Evolutionary conservation across 108 stramenopile genomes (phyloP).

Genomic region (Nannochloropsis granulata): DNA sequence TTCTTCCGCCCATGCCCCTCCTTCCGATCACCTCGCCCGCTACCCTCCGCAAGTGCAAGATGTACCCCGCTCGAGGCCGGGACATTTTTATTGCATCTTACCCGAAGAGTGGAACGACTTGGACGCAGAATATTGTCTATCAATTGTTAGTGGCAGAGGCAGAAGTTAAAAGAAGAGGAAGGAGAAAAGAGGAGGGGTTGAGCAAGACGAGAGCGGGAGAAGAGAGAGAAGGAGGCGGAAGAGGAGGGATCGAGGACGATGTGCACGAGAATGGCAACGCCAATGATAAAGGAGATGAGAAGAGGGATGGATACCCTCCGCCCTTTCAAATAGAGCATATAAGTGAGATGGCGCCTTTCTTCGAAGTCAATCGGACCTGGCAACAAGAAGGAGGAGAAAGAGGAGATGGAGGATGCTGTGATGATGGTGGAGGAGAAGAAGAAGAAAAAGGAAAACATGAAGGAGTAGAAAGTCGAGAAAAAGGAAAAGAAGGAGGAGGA

Average conservation of each 20-base stretch:
- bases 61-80: not conserved
- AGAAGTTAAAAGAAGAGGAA: not conserved
- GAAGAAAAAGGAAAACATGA: no score
- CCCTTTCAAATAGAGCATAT: not conserved
- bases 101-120: not conserved
- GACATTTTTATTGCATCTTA: not conserved
- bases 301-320: not conserved
- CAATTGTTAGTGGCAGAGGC: not conserved
- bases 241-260: not conserved
- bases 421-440: no score
- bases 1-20: not conserved
- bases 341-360: not conserved
- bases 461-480: no score
- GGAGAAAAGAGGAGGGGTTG: not conserved
- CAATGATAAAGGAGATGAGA: not conserved
- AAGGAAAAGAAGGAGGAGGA: no score
- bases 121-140: not conserved
- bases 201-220: not conserved
- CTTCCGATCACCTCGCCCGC: not conserved
- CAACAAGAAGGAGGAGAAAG: not conserved
- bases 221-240: not conserved
- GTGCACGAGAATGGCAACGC: not conserved
- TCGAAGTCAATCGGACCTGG: not conserved
- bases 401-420: no score
- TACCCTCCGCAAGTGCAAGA: not conserved